Base-by-base conservation (phyloP, 192 early-diverging fungal species). In the Phycomyces blakesleeanus region DNA sequence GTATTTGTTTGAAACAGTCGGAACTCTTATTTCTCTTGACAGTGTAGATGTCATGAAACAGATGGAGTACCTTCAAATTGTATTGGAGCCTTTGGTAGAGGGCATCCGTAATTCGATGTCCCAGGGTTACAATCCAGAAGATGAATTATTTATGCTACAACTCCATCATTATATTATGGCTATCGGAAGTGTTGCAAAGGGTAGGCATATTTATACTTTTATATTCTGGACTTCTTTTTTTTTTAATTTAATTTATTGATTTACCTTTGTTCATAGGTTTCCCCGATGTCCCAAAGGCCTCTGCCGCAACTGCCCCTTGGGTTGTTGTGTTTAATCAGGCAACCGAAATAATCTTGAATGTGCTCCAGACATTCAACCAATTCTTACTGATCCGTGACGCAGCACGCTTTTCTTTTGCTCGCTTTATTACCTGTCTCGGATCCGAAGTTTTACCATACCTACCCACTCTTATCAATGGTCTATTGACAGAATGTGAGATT, bases 1-100 rank as follows among this genome's bases (percentile, higher is more conserved):
- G 25, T 96, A 89, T 72, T 68, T 96, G 38, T 96, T 94, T 79
- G 95, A 98, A 72, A 86, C 93, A 8, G 91, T 90, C 61, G 95
- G 95, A n/a, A 81, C 88, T 44, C 76, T 96, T 73, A 95, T 96
- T 69, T 89, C 95, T n/a, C 74, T 85, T 24, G 85, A 89, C 15
- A 76, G 66, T 59, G 75, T 92, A 51, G 80, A 87, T 44, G 71
- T 78, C 37, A 76, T 78, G 39, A 84, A 85, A 53, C 92, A 94
- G 79, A 82, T 84, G 63, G 82, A 91, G 64, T 82, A 80, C 50
- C 72, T 82, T 14, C 71, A 93, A 79, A 85, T 82, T 49, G 78
- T 93, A 55, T 76, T 95, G 61, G 80, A 76, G 44, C 93, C 94
- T 29, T 79, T 95, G 67, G 81, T 95, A 69, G 69, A 78, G 0